These are phyloP conservation scores for Pythium brassicae DNA, from an alignment of 352 stramenopile genomes.

Conservation along the genomic window DNA sequence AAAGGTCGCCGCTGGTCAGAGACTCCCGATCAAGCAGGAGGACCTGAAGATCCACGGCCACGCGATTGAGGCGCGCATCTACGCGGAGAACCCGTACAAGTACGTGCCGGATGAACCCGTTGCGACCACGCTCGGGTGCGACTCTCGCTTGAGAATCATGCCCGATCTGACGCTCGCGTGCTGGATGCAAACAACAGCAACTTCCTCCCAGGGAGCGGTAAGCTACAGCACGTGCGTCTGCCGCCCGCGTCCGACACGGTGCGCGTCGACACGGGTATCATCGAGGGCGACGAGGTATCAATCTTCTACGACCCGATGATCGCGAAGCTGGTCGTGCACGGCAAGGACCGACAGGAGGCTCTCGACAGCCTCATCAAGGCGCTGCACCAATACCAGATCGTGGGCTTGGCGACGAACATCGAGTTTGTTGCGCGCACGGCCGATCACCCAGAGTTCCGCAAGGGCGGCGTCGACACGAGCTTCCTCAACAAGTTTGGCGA, in stretches of 20 bases:
- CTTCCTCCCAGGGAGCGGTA: constrained; percentile 90
- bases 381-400: constrained; percentile 90
- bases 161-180: constrained; percentile 4
- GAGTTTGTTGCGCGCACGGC: constrained; percentile 91
- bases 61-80: constrained; percentile 92
- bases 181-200: constrained; percentile 32
- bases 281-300: constrained; percentile 86
- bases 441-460: constrained; percentile 82
- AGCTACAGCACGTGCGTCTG: constrained; percentile 76
- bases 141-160: background rate
- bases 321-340: constrained; percentile 92
- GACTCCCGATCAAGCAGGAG: constrained; percentile 86
- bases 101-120: constrained; percentile 22
- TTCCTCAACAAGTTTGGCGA: constrained; percentile 91
- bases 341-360: constrained; percentile 72
- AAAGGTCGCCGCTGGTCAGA: constrained; percentile 89
- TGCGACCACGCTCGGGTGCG: background rate
- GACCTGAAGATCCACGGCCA: constrained; percentile 87
- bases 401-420: constrained; percentile 93
- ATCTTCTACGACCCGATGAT: constrained; percentile 96
- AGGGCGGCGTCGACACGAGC: constrained; percentile 90
- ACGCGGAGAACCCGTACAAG: constrained; percentile 92
- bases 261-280: constrained; percentile 88
- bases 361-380: constrained; percentile 80
- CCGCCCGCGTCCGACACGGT: constrained; percentile 65